Percentiles rank a stretch among this genome's conserved stretches.
These are phyloP conservation scores for Suhomyces sp. DNA, from an alignment of 805 yeast genomes.

Conservation along the genomic window DNA sequence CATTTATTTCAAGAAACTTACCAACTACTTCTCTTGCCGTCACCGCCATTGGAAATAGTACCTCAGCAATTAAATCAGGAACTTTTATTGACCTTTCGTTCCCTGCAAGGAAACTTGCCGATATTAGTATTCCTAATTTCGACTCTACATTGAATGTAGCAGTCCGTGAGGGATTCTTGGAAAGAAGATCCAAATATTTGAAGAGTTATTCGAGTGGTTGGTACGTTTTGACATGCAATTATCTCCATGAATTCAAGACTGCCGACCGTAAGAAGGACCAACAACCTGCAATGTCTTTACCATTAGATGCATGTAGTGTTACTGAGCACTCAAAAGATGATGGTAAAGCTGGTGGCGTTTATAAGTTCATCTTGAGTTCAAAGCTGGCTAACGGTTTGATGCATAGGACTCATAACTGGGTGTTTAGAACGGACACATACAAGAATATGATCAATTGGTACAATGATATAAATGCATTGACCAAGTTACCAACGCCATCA, in stretches of 20 bases:
- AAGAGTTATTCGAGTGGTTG: constrained; percentile 90
- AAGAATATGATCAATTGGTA: constrained; percentile 83
- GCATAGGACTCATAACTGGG: constrained; percentile 87
- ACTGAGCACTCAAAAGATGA: constrained; percentile 80
- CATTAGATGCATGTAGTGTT: constrained; percentile 75
- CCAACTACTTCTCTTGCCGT: constrained; percentile 31
- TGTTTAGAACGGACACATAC: constrained; percentile 86
- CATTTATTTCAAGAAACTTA: constrained; percentile 69
- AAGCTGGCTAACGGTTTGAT: constrained; percentile 70
- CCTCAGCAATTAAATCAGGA: constrained; percentile 30
- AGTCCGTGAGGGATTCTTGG: constrained; percentile 76
- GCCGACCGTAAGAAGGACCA: constrained; percentile 80
- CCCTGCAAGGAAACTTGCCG: constrained; percentile 38
- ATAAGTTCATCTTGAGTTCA: constrained; percentile 78
- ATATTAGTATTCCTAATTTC: constrained; percentile 65
- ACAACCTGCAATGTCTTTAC: constrained; percentile 77
- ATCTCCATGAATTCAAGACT: constrained; percentile 85
- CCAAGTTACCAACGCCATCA: constrained; percentile 59
- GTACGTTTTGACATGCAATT: constrained; percentile 87
- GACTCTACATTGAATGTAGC: constrained; percentile 62
- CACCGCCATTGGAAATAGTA: constrained; percentile 26
- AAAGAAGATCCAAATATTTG: constrained; percentile 85
- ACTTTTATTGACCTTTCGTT: constrained; percentile 42
- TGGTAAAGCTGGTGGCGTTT: constrained; percentile 51
- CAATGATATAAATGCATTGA: constrained; percentile 68